A percentile compares a stretch with the other conserved stretches of the same genome.
Evolutionary conservation across 805 yeast species (phyloP).

Genomic region (Nakazawaea peltata): DNA sequence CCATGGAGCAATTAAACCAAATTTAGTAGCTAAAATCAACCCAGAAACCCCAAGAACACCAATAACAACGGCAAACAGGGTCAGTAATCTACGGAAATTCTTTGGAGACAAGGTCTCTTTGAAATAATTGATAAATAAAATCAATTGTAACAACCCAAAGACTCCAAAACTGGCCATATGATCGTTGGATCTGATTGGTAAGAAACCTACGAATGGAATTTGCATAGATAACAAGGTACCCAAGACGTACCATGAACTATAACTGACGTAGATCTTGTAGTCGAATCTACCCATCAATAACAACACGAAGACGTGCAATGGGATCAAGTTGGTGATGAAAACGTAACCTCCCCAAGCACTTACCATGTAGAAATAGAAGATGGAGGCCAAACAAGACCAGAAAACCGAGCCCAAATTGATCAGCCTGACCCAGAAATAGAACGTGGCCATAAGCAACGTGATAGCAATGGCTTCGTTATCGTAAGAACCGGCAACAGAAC

Average conservation of each 20-base stretch:
- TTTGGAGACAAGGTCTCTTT: slow-evolving; percentile 62
- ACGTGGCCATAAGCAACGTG: slow-evolving; percentile 89
- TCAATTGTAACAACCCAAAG: slow-evolving; percentile 89
- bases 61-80: slow-evolving; percentile 49
- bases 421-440: slow-evolving; percentile 93
- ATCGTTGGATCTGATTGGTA: slow-evolving; percentile 94
- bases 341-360: slow-evolving; percentile 99
- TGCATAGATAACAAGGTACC: slow-evolving; percentile 99
- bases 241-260: slow-evolving; percentile 93
- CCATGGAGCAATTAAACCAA: slow-evolving; percentile 98
- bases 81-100: slow-evolving; percentile 64
- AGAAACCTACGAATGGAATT: slow-evolving; percentile 96
- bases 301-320: slow-evolving; percentile 86
- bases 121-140: slow-evolving; percentile 77
- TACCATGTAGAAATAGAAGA: slow-evolving; percentile 96
- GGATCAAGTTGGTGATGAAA: slow-evolving; percentile 94
- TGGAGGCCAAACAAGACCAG: slow-evolving; percentile 76
- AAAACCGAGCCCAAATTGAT: slow-evolving; percentile 84
- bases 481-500: slow-evolving; percentile 98
- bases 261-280: slow-evolving; percentile 77
- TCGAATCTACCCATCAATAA: slow-evolving; percentile 91
- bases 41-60: slow-evolving; percentile 60
- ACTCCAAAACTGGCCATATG: slow-evolving; percentile 98
- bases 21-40: slow-evolving; percentile 70
- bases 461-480: slow-evolving; percentile 99